Percentiles rank a stretch among this genome's conserved stretches.
These are phyloP conservation scores for Lepidium campestre DNA, from an alignment of 441 rosid genomes.

Conservation along the genomic window DNA sequence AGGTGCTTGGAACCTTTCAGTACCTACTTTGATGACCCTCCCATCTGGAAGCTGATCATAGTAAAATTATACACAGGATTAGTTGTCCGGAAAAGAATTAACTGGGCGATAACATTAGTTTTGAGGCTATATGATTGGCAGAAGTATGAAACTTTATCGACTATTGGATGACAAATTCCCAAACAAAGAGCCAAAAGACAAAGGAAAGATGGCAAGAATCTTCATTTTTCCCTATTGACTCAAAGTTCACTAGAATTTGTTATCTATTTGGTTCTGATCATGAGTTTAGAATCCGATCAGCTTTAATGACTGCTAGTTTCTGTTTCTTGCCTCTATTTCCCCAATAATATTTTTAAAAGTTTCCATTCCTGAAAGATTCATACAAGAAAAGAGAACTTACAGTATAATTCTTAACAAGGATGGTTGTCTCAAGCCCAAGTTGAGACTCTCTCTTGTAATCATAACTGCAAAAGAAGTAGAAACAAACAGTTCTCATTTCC, in stretches of 20 bases:
- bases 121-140: neutral
- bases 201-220: neutral
- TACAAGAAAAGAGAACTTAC: constrained; percentile 42
- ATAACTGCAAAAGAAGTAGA: constrained; percentile 44
- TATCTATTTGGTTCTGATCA: neutral
- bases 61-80: neutral
- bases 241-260: neutral
- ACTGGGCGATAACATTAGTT: neutral
- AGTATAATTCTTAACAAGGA: constrained; percentile 89
- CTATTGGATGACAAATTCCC: neutral
- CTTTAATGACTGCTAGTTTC: neutral
- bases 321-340: neutral
- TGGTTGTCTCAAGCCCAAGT: constrained; percentile 93
- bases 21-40: constrained; percentile 90
- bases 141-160: neutral
- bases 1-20: constrained; percentile 97
- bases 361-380: neutral
- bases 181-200: neutral
- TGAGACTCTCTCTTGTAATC: constrained; percentile 95
- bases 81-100: neutral
- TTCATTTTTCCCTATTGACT: neutral
- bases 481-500: neutral
- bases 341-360: neutral
- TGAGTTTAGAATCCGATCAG: neutral
- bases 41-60: constrained; percentile 90